These are phyloP conservation scores for Penicillium atrosanguineum DNA, from an alignment of 495 filamentous ascomycete genomes.

Conservation along the genomic window DNA sequence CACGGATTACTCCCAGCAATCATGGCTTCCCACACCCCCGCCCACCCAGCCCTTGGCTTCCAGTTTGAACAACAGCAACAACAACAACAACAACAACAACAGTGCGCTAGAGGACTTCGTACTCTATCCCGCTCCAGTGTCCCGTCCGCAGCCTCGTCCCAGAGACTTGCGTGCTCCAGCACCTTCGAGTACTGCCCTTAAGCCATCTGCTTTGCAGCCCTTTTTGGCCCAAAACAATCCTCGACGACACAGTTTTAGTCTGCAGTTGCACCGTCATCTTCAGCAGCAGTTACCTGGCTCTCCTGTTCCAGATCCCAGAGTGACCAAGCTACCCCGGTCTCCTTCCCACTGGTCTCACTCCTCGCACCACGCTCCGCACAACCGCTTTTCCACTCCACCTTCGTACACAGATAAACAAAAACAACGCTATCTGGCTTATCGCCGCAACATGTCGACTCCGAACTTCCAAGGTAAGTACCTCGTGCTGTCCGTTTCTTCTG, in stretches of 20 bases:
- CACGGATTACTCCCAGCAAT: constrained; percentile 61
- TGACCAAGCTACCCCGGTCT: constrained; percentile 42
- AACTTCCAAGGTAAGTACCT: constrained; percentile 32
- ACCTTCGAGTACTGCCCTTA: constrained; percentile 41
- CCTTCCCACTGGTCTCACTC: constrained; percentile 45
- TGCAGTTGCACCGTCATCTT: constrained; percentile 38
- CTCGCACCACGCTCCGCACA: constrained; percentile 35
- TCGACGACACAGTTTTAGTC: constrained; percentile 35
- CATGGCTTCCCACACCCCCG: constrained; percentile 61
- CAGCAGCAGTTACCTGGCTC: constrained; percentile 37
- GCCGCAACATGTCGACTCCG: constrained; percentile 43
- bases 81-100: constrained; percentile 40
- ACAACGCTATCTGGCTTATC: constrained; percentile 15
- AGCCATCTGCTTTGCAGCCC: constrained; percentile 31
- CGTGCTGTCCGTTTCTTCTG: background rate
- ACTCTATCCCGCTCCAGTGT: constrained; percentile 36
- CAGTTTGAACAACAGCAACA: constrained; percentile 42
- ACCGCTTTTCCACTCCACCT: constrained; percentile 54
- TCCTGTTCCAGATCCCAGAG: constrained; percentile 35
- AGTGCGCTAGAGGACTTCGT: constrained; percentile 47
- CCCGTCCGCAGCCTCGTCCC: constrained; percentile 32
- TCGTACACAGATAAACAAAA: constrained; percentile 39
- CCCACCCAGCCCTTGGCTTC: constrained; percentile 44
- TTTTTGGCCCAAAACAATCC: constrained; percentile 34
- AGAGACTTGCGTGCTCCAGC: constrained; percentile 37